Evolutionary conservation across 192 early-diverging fungal genomes (phyloP).

Genomic region (Podila horticola): DNA sequence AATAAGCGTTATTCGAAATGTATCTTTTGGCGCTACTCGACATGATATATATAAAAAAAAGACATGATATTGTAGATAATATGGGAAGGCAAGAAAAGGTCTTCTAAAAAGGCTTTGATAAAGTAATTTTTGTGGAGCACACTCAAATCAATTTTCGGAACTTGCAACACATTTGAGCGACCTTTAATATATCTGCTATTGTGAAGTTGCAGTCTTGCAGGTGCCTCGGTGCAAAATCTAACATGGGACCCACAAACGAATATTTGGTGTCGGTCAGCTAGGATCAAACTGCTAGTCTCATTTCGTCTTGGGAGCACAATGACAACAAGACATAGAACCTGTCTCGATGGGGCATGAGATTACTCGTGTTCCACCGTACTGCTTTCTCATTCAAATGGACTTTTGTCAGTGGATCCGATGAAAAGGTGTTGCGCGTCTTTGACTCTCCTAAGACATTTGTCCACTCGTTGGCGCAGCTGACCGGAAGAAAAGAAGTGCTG

Average conservation of each 20-base stretch:
- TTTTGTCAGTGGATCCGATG: constrained; percentile 92
- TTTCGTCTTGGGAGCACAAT: constrained; percentile 74
- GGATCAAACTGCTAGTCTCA: constrained; percentile 92
- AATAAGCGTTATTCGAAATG: no score
- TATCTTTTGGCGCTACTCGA: no score
- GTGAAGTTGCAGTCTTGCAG: no score
- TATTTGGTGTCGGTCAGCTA: constrained; percentile 81
- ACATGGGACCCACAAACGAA: constrained; percentile 83
- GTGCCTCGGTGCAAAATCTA: no score
- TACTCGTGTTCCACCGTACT: constrained; percentile 89
- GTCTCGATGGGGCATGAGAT: constrained; percentile 87
- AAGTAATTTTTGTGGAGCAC: no score
- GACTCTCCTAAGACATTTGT: constrained; percentile 85
- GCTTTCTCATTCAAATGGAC: constrained; percentile 77
- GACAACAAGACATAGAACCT: not conserved
- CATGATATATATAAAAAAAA: no score
- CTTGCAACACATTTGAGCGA: no score
- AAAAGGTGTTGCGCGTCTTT: constrained; percentile 95
- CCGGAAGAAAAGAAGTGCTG: constrained; percentile 44
- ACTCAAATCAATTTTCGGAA: no score
- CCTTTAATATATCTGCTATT: no score
- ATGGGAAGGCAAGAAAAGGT: no score
- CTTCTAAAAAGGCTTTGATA: no score
- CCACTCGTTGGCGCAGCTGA: constrained; percentile 65
- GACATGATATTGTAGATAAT: no score